Percentiles rank a stretch among this genome's conserved stretches.
Evolutionary conservation across 495 filamentous ascomycete species (phyloP).

Genomic region (Aspergillus avenaceus): DNA sequence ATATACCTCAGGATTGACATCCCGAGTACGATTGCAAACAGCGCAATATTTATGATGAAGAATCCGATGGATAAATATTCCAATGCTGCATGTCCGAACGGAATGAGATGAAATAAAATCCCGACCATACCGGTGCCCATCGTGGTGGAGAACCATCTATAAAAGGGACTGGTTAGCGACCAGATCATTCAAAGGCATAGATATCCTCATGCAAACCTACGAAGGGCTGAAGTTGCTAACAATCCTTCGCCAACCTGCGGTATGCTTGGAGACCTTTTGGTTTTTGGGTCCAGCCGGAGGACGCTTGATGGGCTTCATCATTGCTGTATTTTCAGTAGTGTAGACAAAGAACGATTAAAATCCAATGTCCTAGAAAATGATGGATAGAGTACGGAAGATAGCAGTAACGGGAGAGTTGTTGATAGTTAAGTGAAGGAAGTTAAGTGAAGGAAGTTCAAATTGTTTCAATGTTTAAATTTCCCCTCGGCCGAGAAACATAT

Average conservation of each 20-base stretch:
- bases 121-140: conserved; percentile 50
- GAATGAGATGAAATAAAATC: conserved; percentile 38
- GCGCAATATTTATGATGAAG: conserved; percentile 38
- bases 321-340: background rate
- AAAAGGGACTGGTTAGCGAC: background rate
- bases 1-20: conserved; percentile 42
- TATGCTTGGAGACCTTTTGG: conserved; percentile 1
- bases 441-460: too few species aligned
- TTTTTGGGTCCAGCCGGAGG: background rate
- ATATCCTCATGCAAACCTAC: too few species aligned
- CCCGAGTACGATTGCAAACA: conserved; percentile 35
- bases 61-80: conserved; percentile 37
- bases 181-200: too few species aligned
- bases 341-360: too few species aligned
- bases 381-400: background rate
- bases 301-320: background rate
- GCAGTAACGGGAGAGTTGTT: background rate
- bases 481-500: too few species aligned
- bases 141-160: conserved; percentile 42
- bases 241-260: conserved; percentile 38
- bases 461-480: too few species aligned
- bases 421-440: too few species aligned
- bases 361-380: too few species aligned
- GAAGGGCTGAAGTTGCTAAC: conserved; percentile 47
- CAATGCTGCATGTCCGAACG: conserved; percentile 34